phyloP scores from a whole-genome alignment of 2,329 filamentous ascomycete species.

The Exophiala sideris region DNA sequence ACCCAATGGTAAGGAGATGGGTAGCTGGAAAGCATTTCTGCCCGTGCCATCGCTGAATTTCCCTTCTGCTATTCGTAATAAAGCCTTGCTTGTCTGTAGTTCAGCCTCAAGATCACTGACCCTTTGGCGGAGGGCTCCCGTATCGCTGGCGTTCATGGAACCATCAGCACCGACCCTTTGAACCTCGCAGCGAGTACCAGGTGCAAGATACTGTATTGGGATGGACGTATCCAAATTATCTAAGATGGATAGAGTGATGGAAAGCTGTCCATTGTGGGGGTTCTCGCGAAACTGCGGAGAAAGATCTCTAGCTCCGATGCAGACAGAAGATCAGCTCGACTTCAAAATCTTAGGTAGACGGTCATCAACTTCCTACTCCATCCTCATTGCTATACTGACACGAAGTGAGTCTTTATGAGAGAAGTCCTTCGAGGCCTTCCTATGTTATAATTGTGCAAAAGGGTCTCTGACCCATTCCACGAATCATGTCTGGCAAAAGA shows the following conservation, averaged over 20 bases:
- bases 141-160: conserved; percentile 21
- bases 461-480: conserved; percentile 5
- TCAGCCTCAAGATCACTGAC: conserved; percentile 48
- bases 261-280: background rate
- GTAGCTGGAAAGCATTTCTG: background rate
- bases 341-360: too few relatives aligned
- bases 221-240: too few relatives aligned
- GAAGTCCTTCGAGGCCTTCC: background rate
- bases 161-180: background rate
- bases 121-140: conserved; percentile 20
- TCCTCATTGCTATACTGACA: too few relatives aligned
- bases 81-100: conserved; percentile 44
- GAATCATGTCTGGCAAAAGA: conserved; percentile 56
- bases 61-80: conserved; percentile 21
- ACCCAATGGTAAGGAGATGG: conserved; percentile 19
- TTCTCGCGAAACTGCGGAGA: background rate
- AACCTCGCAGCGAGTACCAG: background rate
- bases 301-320: conserved; percentile 3
- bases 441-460: background rate
- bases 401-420: too few relatives aligned
- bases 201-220: background rate
- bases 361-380: too few relatives aligned
- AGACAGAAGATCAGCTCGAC: background rate
- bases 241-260: too few relatives aligned
- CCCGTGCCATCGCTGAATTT: conserved; percentile 2